These are phyloP conservation scores for Earliella scabrosa DNA, from an alignment of 1,284 basidiomycete species.

Conservation along the genomic window DNA sequence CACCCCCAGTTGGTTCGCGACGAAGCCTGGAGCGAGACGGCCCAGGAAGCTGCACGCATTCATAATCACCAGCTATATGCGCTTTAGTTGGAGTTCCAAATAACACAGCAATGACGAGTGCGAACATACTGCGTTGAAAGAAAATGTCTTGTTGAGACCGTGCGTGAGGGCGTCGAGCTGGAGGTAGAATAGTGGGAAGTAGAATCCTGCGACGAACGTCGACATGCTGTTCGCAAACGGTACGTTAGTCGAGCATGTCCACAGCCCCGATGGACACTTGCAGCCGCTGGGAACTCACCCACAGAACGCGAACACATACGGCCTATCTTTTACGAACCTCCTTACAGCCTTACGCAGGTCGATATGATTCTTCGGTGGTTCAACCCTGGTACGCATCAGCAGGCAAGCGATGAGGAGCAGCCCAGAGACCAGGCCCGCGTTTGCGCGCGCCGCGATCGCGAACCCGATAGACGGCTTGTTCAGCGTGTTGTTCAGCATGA, in stretches of 20 bases:
- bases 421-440: slow-evolving; percentile 14
- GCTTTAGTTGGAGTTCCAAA: too few species aligned
- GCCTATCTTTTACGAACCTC: slow-evolving; percentile 7
- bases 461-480: slow-evolving; percentile 45
- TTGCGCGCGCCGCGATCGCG: slow-evolving; percentile 36
- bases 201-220: slow-evolving; percentile 13
- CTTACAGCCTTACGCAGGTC: slow-evolving; percentile 6
- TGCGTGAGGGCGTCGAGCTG: slow-evolving; percentile 23
- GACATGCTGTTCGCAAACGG: slow-evolving; percentile 4
- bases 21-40: slow-evolving; percentile 13
- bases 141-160: slow-evolving; percentile 20
- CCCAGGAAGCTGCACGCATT: slow-evolving; percentile 18
- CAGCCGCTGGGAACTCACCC: slow-evolving; percentile 9
- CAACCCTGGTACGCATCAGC: slow-evolving; percentile 20
- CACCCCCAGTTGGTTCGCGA: slow-evolving; percentile 20
- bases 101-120: too few species aligned
- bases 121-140: slow-evolving; percentile 20
- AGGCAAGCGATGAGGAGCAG: slow-evolving; percentile 20
- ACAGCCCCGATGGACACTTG: too few species aligned
- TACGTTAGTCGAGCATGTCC: neutral
- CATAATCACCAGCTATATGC: slow-evolving; percentile 13
- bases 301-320: slow-evolving; percentile 14
- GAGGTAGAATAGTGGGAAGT: slow-evolving; percentile 23
- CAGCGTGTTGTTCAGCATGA: slow-evolving; percentile 51
- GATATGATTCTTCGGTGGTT: neutral